A percentile compares a stretch with the other conserved stretches of the same genome.
Conservation (phyloP, 495 filamentous ascomycete species). For the Aspergillus sclerotioniger region DNA sequence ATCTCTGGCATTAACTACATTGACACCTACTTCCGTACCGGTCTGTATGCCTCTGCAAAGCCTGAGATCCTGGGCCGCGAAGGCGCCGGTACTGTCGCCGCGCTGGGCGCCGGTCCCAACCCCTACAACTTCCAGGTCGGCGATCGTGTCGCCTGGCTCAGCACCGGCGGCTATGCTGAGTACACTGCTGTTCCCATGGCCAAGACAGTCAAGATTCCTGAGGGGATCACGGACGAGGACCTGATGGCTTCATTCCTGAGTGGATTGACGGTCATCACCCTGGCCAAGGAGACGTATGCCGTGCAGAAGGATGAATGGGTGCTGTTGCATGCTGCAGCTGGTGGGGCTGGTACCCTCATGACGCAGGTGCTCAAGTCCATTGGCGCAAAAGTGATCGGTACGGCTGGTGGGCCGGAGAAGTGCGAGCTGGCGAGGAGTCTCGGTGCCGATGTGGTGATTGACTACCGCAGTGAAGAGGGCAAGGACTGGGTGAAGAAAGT, state of each 20-base stretch:
- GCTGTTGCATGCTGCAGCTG: slow-evolving; percentile 87
- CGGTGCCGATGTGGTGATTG: slow-evolving; percentile 71
- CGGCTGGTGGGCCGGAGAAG: slow-evolving; percentile 74
- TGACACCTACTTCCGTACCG: slow-evolving; percentile 83
- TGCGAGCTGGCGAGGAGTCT: slow-evolving; percentile 61
- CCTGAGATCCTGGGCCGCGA: slow-evolving; percentile 85
- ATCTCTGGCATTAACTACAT: slow-evolving; percentile 90
- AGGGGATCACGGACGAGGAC: slow-evolving; percentile 55
- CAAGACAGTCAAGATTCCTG: slow-evolving; percentile 64
- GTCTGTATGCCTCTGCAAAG: slow-evolving; percentile 74
- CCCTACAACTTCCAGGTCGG: slow-evolving; percentile 55
- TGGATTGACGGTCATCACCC: slow-evolving; percentile 80
- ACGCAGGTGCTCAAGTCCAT: slow-evolving; percentile 70
- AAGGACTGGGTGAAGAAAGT: slow-evolving; percentile 64
- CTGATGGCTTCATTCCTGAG: slow-evolving; percentile 74
- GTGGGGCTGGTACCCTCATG: slow-evolving; percentile 78
- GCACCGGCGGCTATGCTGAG: slow-evolving; percentile 67
- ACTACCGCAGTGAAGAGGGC: slow-evolving; percentile 64
- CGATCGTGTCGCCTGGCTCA: slow-evolving; percentile 67
- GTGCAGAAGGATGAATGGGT: slow-evolving; percentile 80
- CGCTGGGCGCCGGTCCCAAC: slow-evolving; percentile 48
- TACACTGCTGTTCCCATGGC: slow-evolving; percentile 62
- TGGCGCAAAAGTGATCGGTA: slow-evolving; percentile 81
- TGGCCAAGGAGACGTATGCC: slow-evolving; percentile 72
- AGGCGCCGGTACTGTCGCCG: slow-evolving; percentile 62